These are phyloP conservation scores for Apiospora arundinis DNA, from an alignment of 2,329 filamentous ascomycete genomes.

Conservation along the genomic window DNA sequence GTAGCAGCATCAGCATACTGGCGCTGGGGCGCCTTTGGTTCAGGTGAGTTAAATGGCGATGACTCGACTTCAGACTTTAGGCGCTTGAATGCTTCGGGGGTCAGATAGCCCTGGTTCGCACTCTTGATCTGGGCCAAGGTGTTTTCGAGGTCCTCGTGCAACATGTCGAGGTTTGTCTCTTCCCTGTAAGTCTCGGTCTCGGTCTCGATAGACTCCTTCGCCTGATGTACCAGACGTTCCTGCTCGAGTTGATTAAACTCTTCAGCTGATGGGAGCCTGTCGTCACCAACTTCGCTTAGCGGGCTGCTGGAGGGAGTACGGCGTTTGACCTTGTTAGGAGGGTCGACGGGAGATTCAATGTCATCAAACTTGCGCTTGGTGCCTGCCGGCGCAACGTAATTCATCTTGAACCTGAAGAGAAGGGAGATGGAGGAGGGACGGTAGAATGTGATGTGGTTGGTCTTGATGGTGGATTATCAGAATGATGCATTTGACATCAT, in stretches of 20 bases:
- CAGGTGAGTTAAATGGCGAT: background rate
- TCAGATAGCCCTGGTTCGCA: background rate
- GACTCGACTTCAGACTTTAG: background rate
- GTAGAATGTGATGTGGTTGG: background rate
- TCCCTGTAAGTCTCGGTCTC: background rate
- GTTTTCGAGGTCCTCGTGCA: background rate
- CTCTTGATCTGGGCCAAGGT: conserved; percentile 6
- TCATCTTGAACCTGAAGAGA: background rate
- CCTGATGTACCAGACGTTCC: background rate
- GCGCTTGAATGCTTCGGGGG: background rate
- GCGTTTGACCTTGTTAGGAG: no score
- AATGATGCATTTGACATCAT: background rate
- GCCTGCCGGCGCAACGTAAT: background rate
- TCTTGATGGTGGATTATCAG: background rate
- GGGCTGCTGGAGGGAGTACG: background rate
- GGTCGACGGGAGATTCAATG: no score
- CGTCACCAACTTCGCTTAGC: background rate
- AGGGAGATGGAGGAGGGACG: background rate
- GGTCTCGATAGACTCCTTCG: background rate
- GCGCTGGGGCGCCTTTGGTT: background rate
- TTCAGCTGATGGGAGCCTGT: background rate
- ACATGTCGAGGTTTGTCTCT: background rate
- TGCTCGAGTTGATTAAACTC: background rate
- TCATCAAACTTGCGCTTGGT: background rate
- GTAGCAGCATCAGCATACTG: background rate